Evolutionary conservation across 2,329 filamentous ascomycete species (phyloP).

Genomic region (Cladosporium sp.): DNA sequence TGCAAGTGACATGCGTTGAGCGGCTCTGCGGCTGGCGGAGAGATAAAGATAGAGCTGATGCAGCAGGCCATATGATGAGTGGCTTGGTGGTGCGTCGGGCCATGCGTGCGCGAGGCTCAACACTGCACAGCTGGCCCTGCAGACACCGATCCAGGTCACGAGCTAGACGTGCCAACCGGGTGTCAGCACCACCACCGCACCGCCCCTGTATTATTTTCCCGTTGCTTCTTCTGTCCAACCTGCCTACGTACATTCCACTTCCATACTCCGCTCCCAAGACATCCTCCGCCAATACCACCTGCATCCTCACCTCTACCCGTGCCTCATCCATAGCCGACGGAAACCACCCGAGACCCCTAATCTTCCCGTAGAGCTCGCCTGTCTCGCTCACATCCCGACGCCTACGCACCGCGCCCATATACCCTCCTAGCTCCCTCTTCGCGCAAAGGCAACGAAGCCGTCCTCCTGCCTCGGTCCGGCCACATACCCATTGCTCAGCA

Average conservation of each 20-base stretch:
- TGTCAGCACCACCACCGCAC: too few relatives aligned
- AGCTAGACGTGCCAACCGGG: background rate
- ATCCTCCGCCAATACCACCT: background rate
- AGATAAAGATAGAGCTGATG: background rate
- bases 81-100: background rate
- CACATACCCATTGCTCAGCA: slow-evolving; percentile 27
- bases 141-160: background rate
- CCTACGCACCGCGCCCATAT: slow-evolving; percentile 5
- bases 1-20: background rate
- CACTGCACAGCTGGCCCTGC: background rate
- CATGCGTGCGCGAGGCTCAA: background rate
- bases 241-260: background rate
- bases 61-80: background rate
- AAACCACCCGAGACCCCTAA: slow-evolving; percentile 10
- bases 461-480: slow-evolving; percentile 97
- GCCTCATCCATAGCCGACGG: background rate
- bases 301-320: background rate
- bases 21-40: background rate
- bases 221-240: background rate
- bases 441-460: slow-evolving; percentile 69
- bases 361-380: slow-evolving; percentile 6
- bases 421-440: slow-evolving; percentile 16
- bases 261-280: background rate
- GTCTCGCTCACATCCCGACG: background rate
- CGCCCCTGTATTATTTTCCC: too few relatives aligned